Evolutionary conservation across 2,329 filamentous ascomycete species (phyloP), one percentile per base, ranked within the genome.

Genomic region (Stagonosporopsis cucurbitacearum): DNA sequence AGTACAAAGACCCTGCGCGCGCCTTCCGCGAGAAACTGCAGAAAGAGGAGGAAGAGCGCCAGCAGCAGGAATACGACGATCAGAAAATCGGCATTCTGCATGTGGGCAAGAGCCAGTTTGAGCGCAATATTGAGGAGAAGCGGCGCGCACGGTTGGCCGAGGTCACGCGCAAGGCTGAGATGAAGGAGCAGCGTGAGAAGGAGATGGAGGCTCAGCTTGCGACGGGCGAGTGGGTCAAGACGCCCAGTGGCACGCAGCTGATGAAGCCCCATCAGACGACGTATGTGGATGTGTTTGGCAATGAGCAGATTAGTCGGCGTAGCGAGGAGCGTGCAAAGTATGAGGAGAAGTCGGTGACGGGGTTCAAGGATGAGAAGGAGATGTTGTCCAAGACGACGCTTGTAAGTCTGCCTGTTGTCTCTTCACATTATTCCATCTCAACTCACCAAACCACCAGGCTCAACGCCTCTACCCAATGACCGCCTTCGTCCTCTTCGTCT

Each of bases 401-500:
- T 1, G 73, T 76, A 68, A 35, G 68, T 46, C n/a, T 8, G n/a
- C 22, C 6, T 3, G 32, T n/a, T 22, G 15, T 23, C 22, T 28
- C 15, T 30, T 46, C 37, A 9, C 37, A 41, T 3, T 22, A 9
- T 15, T 22, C 12, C 20, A 41, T 2, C 37, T 2, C 22, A 20
- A 19, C 40, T 42, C 5, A 25, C 35, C 20, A n/a, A n/a, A n/a
- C 42, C 15, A 6, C 7, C 37, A 75, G 73, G 44, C 60, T 26
- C 67, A 72, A 63, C 75, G 75, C 30, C 65, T 77, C 52, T 66
- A 57, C 50, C 72, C 75, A 22, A 74, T 75, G 67, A 67, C 71
- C 17, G 64, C 68, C 50, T 72, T 77, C 50, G 67, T 71, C 46
- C 15, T 73, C 37, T 19, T 69, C 50, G 60, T 70, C 42, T 53